Evolutionary conservation across 768 basidiomycete genomes (phyloP).

Genomic region (Boletellus emodensis): DNA sequence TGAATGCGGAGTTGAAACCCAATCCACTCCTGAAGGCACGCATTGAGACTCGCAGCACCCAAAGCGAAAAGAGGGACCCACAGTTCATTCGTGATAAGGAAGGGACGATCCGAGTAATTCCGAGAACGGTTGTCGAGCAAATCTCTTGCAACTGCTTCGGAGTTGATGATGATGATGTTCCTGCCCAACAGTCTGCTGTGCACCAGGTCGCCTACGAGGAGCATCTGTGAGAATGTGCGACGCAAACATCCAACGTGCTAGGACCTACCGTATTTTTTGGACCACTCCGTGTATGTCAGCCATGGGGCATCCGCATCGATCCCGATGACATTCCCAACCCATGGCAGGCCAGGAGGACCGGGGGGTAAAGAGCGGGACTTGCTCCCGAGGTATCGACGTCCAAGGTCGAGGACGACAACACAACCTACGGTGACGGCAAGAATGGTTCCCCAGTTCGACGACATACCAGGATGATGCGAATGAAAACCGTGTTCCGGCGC

Average conservation of each 20-base stretch:
- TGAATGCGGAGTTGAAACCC: constrained; percentile 12
- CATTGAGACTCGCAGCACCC: background rate
- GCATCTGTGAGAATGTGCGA: background rate
- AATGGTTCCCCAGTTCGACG: background rate
- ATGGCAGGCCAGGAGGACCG: background rate
- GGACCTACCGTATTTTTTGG: background rate
- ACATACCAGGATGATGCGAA: background rate
- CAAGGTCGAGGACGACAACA: background rate
- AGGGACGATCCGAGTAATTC: background rate
- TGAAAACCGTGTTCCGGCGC: background rate
- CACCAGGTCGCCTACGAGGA: background rate
- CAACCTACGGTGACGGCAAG: background rate
- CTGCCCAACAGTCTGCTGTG: background rate
- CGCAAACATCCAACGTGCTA: background rate
- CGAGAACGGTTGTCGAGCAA: constrained; percentile 1
- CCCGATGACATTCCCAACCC: background rate
- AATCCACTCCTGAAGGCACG: constrained; percentile 7
- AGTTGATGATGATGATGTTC: constrained; percentile 1
- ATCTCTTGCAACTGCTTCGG: background rate
- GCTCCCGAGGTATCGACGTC: background rate
- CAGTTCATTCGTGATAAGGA: background rate
- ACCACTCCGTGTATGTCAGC: background rate
- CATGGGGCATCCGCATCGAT: background rate
- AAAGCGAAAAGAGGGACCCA: background rate
- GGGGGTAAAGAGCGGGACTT: background rate